Base-by-base conservation (phyloP, 2,329 filamentous ascomycete species). In the Rhinocladiella mackenziei region DNA sequence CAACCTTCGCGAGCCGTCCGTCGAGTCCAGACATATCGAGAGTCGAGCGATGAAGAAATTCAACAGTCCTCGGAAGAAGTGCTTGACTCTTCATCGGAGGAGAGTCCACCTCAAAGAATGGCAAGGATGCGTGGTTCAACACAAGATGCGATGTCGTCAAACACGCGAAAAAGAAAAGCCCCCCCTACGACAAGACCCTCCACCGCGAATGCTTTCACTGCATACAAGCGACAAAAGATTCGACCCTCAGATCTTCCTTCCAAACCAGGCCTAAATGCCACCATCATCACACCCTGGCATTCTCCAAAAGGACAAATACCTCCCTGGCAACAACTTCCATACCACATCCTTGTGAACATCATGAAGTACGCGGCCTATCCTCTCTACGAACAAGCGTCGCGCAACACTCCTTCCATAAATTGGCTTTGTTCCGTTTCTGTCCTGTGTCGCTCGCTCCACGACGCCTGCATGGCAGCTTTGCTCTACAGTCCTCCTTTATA, bases 401-500 rank as follows among this genome's bases (percentile, higher is more conserved):
- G 63, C 62, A 22, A 67, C 70, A 14, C 66, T 4, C 34, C 60
- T 1, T 72, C 70, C 9, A 70, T 74, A 11, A 56, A 72, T 56
- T 88, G 83, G 83, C 75, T 94, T 5, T 64, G 84, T 7, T 69
- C 72, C n/a, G 68, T 77, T 32, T 79, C 84, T 25, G 71, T 74
- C 2, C 67, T 80, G 11, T 89, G 83, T 55, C 76, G 72, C 38
- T 63, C 72, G 2, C 87, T 89, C 45, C 68, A 77, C 0, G 86
- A 89, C 56, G 83, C 87, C 4, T 85, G 85, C 1, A 65, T 92
- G 38, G 80, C 80, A 4, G 82, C 78, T 1, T 70, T 94, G 4
- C 92, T 92, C 61, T 72, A 75, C 34, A 78, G 72, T 4, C 86
- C 86, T 6, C 80, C 81, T 1, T 68, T 92, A 32, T 72, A 76